Conservation (phyloP, 805 yeast species). For the Candida schatavii region DNA sequence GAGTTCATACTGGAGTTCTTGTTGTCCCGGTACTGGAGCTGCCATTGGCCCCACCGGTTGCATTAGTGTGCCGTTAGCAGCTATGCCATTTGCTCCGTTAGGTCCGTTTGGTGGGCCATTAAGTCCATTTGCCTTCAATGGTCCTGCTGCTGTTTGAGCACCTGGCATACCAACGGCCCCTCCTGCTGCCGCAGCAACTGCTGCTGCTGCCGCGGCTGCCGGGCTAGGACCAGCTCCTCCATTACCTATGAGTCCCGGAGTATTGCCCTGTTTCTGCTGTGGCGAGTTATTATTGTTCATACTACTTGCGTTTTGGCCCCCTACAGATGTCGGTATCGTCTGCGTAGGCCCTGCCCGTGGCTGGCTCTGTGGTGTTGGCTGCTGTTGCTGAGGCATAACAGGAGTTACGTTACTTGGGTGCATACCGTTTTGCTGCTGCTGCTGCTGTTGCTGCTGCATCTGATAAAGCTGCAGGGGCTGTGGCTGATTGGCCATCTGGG, state of each 20-base stretch:
- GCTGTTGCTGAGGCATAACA: conserved; percentile 25
- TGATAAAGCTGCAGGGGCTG: conserved; percentile 13
- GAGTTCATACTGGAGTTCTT: conserved; percentile 25
- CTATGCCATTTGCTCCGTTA: no score
- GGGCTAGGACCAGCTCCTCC: conserved; percentile 7
- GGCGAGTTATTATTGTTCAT: neutral
- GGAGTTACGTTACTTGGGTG: conserved; percentile 17
- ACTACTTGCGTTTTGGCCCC: neutral
- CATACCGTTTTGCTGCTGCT: conserved; percentile 9
- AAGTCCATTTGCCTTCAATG: conserved; percentile 1
- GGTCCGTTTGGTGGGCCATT: conserved; percentile 2
- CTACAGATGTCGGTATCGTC: conserved; percentile 4
- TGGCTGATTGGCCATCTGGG: conserved; percentile 25
- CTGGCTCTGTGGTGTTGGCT: conserved; percentile 18
- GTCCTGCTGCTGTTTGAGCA: neutral
- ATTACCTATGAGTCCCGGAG: conserved; percentile 1
- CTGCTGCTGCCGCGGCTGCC: conserved; percentile 5
- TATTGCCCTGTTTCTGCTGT: conserved; percentile 6
- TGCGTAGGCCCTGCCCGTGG: conserved; percentile 13
- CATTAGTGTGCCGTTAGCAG: neutral
- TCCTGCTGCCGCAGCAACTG: conserved; percentile 3
- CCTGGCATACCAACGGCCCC: no score
- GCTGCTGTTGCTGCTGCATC: conserved; percentile 4
- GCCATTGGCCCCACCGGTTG: neutral
- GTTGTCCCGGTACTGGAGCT: conserved; percentile 7